Percentiles rank a stretch among this genome's conserved stretches.
Conservation (phyloP, 495 filamentous ascomycete genomes). For the Friedmanniomyces simplex region DNA sequence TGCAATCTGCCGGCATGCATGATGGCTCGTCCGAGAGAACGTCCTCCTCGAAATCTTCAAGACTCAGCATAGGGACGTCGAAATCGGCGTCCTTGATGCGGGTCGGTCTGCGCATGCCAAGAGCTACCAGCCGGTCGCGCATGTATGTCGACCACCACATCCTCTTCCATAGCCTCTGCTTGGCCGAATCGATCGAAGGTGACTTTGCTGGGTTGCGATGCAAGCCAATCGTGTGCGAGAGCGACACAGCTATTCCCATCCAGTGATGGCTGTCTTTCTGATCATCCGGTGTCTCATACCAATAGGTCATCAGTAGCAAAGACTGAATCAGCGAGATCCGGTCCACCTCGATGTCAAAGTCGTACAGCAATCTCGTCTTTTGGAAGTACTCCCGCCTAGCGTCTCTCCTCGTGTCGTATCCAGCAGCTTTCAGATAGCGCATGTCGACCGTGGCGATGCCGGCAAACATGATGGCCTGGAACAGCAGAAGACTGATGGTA, state of each 20-base stretch:
- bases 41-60: slow-evolving; percentile 74
- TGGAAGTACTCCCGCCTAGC: slow-evolving; percentile 70
- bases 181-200: slow-evolving; percentile 51
- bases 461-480: slow-evolving; percentile 74
- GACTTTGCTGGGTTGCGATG: slow-evolving; percentile 70
- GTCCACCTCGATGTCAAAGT: slow-evolving; percentile 74
- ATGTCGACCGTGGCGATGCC: slow-evolving; percentile 67
- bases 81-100: slow-evolving; percentile 83
- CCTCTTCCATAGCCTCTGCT: slow-evolving; percentile 72
- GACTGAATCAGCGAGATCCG: slow-evolving; percentile 70
- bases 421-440: slow-evolving; percentile 53
- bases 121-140: slow-evolving; percentile 74
- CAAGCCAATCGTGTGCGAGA: slow-evolving; percentile 74
- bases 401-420: slow-evolving; percentile 55
- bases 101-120: slow-evolving; percentile 83
- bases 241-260: slow-evolving; percentile 78
- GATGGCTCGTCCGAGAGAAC: slow-evolving; percentile 49
- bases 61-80: slow-evolving; percentile 75
- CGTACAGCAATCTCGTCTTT: slow-evolving; percentile 64
- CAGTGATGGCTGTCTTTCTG: slow-evolving; percentile 88
- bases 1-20: slow-evolving; percentile 55
- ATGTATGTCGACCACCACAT: slow-evolving; percentile 96
- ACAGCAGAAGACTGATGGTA: slow-evolving; percentile 63
- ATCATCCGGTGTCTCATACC: slow-evolving; percentile 83
- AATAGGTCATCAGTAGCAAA: slow-evolving; percentile 76